A percentile compares a stretch with the other conserved stretches of the same genome.
Conservation (phyloP, 352 stramenopile genomes). For the Globisporangium apiculatum region DNA sequence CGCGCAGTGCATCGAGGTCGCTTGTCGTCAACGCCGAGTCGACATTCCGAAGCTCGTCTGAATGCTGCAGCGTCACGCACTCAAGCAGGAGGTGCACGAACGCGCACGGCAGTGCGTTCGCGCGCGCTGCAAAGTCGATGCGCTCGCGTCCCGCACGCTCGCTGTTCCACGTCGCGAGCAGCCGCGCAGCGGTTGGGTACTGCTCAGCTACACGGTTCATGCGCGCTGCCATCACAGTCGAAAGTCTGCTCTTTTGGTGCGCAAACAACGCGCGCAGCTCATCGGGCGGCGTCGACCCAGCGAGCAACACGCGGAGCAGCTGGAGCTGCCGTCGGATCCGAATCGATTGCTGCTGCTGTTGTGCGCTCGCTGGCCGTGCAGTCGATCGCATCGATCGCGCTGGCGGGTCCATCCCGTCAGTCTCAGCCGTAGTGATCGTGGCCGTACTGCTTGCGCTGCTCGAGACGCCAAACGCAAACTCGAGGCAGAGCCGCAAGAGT, state of each 20-base stretch:
- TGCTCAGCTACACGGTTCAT: conserved; percentile 10
- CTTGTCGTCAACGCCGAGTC: not conserved
- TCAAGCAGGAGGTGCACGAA: conserved; percentile 41
- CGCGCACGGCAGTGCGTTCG: conserved; percentile 25
- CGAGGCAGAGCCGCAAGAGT: conserved; percentile 35
- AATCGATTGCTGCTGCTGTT: conserved; percentile 7
- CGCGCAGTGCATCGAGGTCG: not conserved
- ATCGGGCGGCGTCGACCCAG: conserved; percentile 7
- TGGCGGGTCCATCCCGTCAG: not conserved
- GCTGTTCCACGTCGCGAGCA: conserved; percentile 24
- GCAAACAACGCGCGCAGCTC: conserved; percentile 26
- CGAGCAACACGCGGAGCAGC: conserved; percentile 30
- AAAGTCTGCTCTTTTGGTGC: conserved; percentile 44
- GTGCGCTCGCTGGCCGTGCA: no score
- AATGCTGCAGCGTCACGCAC: conserved; percentile 10
- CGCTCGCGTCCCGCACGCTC: conserved; percentile 4
- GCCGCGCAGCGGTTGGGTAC: conserved; percentile 9
- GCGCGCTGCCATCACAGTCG: conserved; percentile 10
- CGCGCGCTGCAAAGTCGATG: conserved; percentile 32
- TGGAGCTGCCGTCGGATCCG: conserved; percentile 40
- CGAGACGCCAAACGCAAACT: conserved; percentile 44
- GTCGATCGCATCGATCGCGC: no score
- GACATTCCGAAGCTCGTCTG: no score
- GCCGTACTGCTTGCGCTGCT: conserved; percentile 6
- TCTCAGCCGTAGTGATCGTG: not conserved